These are phyloP conservation scores for Camellia sinensis DNA, from an alignment of 148 eudicot genomes.

Conservation along the genomic window DNA sequence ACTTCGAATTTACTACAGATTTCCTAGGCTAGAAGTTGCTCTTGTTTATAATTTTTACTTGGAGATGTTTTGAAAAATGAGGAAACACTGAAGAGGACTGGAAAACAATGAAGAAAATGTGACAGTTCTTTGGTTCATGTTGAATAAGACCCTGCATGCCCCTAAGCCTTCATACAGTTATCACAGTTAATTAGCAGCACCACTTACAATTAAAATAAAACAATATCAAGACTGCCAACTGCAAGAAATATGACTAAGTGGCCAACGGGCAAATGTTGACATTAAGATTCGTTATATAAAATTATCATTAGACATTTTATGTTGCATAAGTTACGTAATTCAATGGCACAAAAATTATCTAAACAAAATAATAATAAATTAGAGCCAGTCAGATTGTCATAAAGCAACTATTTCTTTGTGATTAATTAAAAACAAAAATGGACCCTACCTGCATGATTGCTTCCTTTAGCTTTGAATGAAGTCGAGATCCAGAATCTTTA, in stretches of 20 bases:
- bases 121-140: too few species aligned
- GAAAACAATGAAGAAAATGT: neutral
- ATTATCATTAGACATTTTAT: neutral
- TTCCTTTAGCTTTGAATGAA: slow-evolving; percentile 86
- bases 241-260: too few species aligned
- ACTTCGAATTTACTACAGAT: neutral
- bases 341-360: neutral
- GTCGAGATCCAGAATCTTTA: slow-evolving; percentile 85
- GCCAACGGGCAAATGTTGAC: neutral
- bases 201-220: neutral
- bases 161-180: neutral
- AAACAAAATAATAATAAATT: neutral
- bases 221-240: neutral
- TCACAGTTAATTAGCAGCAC: neutral
- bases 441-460: slow-evolving; percentile 74
- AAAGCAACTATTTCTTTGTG: neutral
- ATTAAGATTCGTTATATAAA: neutral
- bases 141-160: too few species aligned
- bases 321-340: too few species aligned
- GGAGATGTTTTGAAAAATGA: neutral
- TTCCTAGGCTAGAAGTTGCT: neutral
- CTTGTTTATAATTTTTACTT: neutral
- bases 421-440: neutral
- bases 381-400: neutral
- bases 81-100: neutral